These are phyloP conservation scores for Nigrospora sphaerica DNA, from an alignment of 2,329 filamentous ascomycete genomes.

Conservation along the genomic window DNA sequence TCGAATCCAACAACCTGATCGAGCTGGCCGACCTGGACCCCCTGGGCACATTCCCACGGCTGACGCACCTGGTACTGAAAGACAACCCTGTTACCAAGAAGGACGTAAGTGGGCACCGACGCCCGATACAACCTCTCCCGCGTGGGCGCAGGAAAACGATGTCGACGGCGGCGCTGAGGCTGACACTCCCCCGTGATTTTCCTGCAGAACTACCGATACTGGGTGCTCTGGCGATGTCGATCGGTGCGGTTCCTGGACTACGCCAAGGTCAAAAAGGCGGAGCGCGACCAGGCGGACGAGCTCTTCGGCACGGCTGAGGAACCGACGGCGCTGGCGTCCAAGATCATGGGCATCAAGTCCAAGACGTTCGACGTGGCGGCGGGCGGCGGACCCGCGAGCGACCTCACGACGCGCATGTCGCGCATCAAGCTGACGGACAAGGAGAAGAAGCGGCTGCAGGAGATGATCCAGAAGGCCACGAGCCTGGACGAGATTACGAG, in stretches of 20 bases:
- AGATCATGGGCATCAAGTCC: slow-evolving; percentile 82
- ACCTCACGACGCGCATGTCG: slow-evolving; percentile 56
- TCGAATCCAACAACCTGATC: slow-evolving; percentile 73
- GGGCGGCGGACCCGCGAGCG: slow-evolving; percentile 33
- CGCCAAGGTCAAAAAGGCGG: slow-evolving; percentile 79
- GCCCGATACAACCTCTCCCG: background rate
- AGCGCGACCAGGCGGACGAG: slow-evolving; percentile 68
- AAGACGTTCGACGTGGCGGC: slow-evolving; percentile 58
- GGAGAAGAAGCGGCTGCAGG: slow-evolving; percentile 79
- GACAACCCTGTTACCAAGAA: slow-evolving; percentile 90
- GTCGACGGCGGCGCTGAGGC: background rate
- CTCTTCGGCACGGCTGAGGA: slow-evolving; percentile 75
- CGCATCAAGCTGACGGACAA: slow-evolving; percentile 79
- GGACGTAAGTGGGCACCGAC: slow-evolving; percentile 59
- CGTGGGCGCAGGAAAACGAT: background rate
- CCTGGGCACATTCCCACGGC: slow-evolving; percentile 57
- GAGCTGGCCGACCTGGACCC: slow-evolving; percentile 86
- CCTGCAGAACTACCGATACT: slow-evolving; percentile 78
- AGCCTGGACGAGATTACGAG: slow-evolving; percentile 84
- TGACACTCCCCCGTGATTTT: background rate
- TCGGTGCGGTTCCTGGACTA: slow-evolving; percentile 87
- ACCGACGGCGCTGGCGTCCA: slow-evolving; percentile 73
- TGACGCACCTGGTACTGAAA: slow-evolving; percentile 74
- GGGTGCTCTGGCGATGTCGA: slow-evolving; percentile 82
- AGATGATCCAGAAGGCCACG: slow-evolving; percentile 81